phyloP scores from a whole-genome alignment of 164 flowering plant genomes.

The Kingdonia uniflora region DNA sequence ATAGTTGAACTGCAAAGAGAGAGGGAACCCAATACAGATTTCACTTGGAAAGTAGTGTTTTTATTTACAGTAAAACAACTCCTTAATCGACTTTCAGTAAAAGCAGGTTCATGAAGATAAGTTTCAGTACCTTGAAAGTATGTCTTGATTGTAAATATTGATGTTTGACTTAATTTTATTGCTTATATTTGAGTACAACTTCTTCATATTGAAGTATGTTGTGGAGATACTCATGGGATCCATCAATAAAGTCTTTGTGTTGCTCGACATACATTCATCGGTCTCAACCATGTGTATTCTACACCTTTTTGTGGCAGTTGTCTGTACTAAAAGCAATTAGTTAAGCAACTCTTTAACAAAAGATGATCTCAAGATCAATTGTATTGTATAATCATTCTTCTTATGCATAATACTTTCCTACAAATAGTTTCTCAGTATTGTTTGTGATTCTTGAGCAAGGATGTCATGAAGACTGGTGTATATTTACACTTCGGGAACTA shows the following conservation, averaged over 20 bases:
- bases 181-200: slow-evolving; percentile 49
- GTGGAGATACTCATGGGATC: slow-evolving; percentile 60
- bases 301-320: slow-evolving; percentile 72
- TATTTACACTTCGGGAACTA: slow-evolving; percentile 71
- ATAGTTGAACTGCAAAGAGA: slow-evolving; percentile 57
- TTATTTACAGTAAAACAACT: too few relatives aligned
- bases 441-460: slow-evolving; percentile 73
- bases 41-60: too few relatives aligned
- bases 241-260: slow-evolving; percentile 49
- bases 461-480: slow-evolving; percentile 77
- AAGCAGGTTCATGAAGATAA: slow-evolving; percentile 7
- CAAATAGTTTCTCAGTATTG: slow-evolving; percentile 51
- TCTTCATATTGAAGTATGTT: slow-evolving; percentile 82
- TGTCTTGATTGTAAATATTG: slow-evolving; percentile 73
- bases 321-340: slow-evolving; percentile 24
- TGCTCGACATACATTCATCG: slow-evolving; percentile 73
- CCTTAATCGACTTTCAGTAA: neutral
- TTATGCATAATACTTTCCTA: slow-evolving; percentile 30
- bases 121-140: slow-evolving; percentile 68
- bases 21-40: neutral
- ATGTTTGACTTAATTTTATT: slow-evolving; percentile 74
- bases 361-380: too few relatives aligned
- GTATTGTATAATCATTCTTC: too few relatives aligned
- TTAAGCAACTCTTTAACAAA: too few relatives aligned
- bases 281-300: slow-evolving; percentile 76